A percentile compares a stretch with the other conserved stretches of the same genome.
phyloP scores from a whole-genome alignment of 1,284 basidiomycete species.

The Trichosporon coremiiforme region DNA sequence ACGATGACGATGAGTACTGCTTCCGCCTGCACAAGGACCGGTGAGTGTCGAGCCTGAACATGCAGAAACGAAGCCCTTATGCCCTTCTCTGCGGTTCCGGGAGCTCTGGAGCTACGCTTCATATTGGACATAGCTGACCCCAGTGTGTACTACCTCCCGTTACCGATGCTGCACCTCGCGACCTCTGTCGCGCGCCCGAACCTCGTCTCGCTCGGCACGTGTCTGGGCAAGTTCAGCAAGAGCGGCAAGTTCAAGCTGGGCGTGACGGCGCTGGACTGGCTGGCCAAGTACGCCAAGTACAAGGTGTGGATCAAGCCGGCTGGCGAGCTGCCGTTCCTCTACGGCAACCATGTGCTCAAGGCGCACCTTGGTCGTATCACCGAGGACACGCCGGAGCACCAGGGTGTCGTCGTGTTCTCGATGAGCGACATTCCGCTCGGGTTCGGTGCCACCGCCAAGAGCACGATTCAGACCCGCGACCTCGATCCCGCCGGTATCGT shows the following conservation, averaged over 20 bases:
- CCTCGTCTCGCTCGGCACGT: constrained; percentile 90
- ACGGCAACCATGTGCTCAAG: constrained; percentile 98
- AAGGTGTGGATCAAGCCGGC: constrained; percentile 99
- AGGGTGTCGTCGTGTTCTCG: constrained; percentile 94
- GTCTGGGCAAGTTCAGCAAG: constrained; percentile 98
- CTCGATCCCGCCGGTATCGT: constrained; percentile 97
- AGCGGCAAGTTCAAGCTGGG: constrained; percentile 97
- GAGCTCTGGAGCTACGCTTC: background rate
- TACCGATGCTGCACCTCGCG: constrained; percentile 87
- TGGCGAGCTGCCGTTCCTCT: constrained; percentile 98
- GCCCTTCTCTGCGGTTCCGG: background rate
- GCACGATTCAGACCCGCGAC: constrained; percentile 94
- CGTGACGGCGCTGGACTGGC: constrained; percentile 87
- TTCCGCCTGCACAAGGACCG: constrained; percentile 88
- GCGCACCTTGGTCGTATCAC: constrained; percentile 98
- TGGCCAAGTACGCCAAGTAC: constrained; percentile 97
- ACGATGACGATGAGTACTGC: constrained; percentile 65
- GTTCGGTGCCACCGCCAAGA: constrained; percentile 95
- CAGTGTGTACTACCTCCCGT: constrained; percentile 87
- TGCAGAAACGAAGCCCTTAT: background rate
- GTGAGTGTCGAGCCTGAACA: constrained; percentile 34
- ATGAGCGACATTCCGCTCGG: constrained; percentile 95
- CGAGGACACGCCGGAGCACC: constrained; percentile 98
- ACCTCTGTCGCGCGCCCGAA: constrained; percentile 91
- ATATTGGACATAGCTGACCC: background rate